Base-by-base conservation (phyloP, 768 basidiomycete species). In the Mycena vitilis region DNA sequence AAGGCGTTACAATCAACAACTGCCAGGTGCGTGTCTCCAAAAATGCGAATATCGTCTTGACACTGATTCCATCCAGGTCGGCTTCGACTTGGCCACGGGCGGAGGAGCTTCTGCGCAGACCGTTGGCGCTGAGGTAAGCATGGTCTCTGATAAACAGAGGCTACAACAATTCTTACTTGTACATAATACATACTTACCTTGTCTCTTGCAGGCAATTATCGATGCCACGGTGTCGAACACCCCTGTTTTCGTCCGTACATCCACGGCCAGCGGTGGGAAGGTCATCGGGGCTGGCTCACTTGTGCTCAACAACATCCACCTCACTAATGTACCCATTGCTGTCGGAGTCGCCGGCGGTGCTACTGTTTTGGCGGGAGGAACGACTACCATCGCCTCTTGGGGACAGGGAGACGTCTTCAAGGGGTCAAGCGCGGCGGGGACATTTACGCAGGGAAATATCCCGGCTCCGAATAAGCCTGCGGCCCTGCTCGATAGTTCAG, bases 321-420 rank as follows among this genome's bases (percentile, higher is more conserved):
- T 91, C 61, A 84, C 70, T 57, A 90, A 90, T 70, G 90, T 91
- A 11, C 82, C 85, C 7, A 84, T 81, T 16, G 90, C 87, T 9
- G 88, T 94, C 25, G 87, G 85, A 10, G 84, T 89, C 48, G 81
- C 78, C 5, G 80, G 81, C 38, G 89, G 89, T 8, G 76, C 76
- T 13, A 81, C 81, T 10, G 83, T 91, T 13, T 85, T 92, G 25
- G 75, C 78, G 34, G 92, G 92, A 22, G 89, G 88, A 25, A 87
- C 86, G 5, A 87, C 73, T 36, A 87, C 85, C 0, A 90, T 92
- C 71, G 73, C 80, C 0, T 86, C 89, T 20, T 94, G 93, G 93
- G 91, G 82, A 1, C 92, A 94, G 78, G 93, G 93, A 44, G 92
- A 94, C 66, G 82, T 91, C 30, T 94, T 85, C 76, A 80, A 78